phyloP scores from a whole-genome alignment of 1,284 basidiomycete genomes.

The Austropuccinia psidii region DNA sequence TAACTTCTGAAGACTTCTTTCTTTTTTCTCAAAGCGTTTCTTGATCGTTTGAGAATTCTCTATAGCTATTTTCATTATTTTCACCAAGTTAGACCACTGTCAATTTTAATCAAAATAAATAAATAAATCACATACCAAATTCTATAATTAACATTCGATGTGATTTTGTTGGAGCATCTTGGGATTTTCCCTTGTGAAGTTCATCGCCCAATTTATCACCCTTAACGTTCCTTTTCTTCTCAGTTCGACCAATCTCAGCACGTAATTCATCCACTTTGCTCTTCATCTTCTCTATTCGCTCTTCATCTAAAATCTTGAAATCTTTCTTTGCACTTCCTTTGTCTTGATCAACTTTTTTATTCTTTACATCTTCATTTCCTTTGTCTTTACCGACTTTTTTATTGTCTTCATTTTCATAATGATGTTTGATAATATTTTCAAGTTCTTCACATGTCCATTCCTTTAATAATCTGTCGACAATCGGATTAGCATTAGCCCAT shows the following conservation, averaged over 20 bases:
- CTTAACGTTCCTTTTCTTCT: background rate
- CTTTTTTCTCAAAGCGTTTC: conserved; percentile 54
- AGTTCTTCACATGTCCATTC: conserved; percentile 78
- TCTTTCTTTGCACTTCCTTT: conserved; percentile 42
- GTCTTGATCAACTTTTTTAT: conserved; percentile 47
- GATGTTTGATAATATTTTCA: conserved; percentile 58
- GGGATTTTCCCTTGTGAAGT: background rate
- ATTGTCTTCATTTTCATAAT: conserved; percentile 53
- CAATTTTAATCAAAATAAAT: background rate
- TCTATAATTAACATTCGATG: conserved; percentile 68
- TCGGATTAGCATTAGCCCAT: conserved; percentile 85
- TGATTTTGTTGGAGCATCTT: conserved; percentile 46
- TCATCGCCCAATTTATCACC: background rate
- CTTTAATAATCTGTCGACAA: conserved; percentile 59
- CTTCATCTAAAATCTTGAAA: conserved; percentile 46
- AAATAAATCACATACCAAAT: conserved; percentile 53
- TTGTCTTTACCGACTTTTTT: conserved; percentile 51
- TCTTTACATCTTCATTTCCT: conserved; percentile 53
- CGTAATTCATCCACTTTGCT: conserved; percentile 19
- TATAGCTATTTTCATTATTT: conserved; percentile 52
- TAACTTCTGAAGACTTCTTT: conserved; percentile 7
- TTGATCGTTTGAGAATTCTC: conserved; percentile 84
- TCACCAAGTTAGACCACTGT: background rate
- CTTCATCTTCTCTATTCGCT: conserved; percentile 22
- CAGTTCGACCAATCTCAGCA: background rate